phyloP scores from a whole-genome alignment of 331 rosid genomes.

The Malus hybrid region DNA sequence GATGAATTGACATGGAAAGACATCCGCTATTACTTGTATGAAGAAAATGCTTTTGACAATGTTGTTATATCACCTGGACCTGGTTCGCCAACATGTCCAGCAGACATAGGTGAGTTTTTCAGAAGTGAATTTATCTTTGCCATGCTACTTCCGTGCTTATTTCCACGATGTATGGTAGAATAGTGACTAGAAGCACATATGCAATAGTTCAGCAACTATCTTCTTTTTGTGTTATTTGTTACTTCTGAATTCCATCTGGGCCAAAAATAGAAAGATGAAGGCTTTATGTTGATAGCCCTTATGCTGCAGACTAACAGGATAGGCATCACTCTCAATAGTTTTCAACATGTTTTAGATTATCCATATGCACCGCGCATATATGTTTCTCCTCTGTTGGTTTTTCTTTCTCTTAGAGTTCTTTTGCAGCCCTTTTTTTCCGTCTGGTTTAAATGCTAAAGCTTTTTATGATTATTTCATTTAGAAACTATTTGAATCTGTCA shows the following conservation, averaged over 20 bases:
- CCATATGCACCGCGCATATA: background rate
- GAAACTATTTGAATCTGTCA: conserved; percentile 31
- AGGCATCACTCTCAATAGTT: background rate
- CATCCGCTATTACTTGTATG: conserved; percentile 56
- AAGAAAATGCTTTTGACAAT: conserved; percentile 86
- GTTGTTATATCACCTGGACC: conserved; percentile 99
- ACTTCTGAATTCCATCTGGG: background rate
- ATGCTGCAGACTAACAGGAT: background rate
- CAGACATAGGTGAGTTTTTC: conserved; percentile 65
- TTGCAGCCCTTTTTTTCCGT: background rate
- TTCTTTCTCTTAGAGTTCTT: background rate
- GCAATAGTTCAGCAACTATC: background rate
- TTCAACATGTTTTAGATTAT: background rate
- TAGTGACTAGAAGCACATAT: background rate
- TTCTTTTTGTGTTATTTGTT: background rate
- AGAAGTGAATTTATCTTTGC: background rate
- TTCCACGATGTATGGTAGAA: background rate
- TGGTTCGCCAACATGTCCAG: conserved; percentile 79
- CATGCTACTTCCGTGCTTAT: background rate
- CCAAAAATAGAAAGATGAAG: background rate
- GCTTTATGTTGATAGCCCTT: background rate
- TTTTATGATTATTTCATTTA: background rate
- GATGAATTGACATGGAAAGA: conserved; percentile 86
- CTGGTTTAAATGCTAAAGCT: background rate
- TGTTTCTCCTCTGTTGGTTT: background rate